phyloP scores from a whole-genome alignment of 441 rosid species.

The Flueggea neowawraea region DNA sequence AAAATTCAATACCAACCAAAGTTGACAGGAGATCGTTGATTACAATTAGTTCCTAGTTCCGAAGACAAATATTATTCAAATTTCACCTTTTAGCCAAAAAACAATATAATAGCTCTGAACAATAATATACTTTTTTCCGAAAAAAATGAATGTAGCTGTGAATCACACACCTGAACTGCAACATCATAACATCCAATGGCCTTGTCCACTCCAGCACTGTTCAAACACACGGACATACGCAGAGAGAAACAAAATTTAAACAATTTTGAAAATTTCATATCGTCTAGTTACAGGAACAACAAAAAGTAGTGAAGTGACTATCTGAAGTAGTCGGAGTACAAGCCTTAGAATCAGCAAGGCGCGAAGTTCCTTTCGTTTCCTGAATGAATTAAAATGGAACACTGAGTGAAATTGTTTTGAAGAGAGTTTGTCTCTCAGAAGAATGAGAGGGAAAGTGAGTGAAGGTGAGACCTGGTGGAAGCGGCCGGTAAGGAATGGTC shows the following conservation, averaged over 20 bases:
- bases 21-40: constrained; percentile 89
- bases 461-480: constrained; percentile 54
- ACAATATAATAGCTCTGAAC: too few relatives aligned
- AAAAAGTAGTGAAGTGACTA: constrained; percentile 7
- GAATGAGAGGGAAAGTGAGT: not conserved
- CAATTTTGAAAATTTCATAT: too few relatives aligned
- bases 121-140: too few relatives aligned
- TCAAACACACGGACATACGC: constrained; percentile 14
- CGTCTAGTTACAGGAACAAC: not conserved
- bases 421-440: too few relatives aligned
- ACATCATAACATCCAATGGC: constrained; percentile 79
- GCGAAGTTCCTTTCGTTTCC: constrained; percentile 62
- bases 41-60: constrained; percentile 75
- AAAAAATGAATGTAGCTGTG: too few relatives aligned
- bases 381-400: constrained; percentile 13
- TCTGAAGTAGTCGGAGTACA: constrained; percentile 38
- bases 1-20: constrained; percentile 78
- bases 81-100: too few relatives aligned
- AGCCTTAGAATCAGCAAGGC: constrained; percentile 47
- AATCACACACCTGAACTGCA: constrained; percentile 67
- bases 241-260: not conserved
- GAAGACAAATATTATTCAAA: constrained; percentile 5
- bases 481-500: constrained; percentile 94
- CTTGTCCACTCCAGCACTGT: constrained; percentile 46
- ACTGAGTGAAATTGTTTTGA: not conserved